Base-by-base conservation (phyloP, 2,329 filamentous ascomycete species). In the Pseudopithomyces maydicus region DNA sequence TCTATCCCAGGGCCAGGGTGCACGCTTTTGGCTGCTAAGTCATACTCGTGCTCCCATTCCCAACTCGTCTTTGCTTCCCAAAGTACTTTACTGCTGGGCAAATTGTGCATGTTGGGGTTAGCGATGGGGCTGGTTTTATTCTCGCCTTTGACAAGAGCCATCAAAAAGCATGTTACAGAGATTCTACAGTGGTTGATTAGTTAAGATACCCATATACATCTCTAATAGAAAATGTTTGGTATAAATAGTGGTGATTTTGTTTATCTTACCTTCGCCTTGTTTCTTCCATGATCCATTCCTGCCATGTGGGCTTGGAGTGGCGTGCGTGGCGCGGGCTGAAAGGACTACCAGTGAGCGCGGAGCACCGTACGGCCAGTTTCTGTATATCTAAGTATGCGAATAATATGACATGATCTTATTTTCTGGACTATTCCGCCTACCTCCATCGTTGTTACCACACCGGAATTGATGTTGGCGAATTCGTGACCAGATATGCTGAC, bases 221-320 rank as follows among this genome's bases (percentile, higher is more conserved):
- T 8, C 26, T 29, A 8, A 8, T 8, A 29, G 26, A 8, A 29
- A 5, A 29, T 8, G 4, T 8, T 29, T 29, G 26, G n/a, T n/a
- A n/a, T n/a, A 29, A 29, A 29, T 29, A 29, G 8, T 29, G 26
- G 8, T 29, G 5, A 29, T 5, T 29, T 5, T 4, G 8, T 8
- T 29, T 4, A 29, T 29, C 38, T 17, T 52, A 52, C 43, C 52
- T 48, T 32, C 52, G 33, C 6, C 44, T 33, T 29, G 52, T 48
- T 35, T 54, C 52, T 14, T 54, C 52, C 33, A 23, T 48, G 6
- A 54, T 54, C 52, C 52, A 54, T 14, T 54, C 52, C 14, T 54
- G 35, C 52, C 52, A 54, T 2, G 33, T 54, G n/a, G 52, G 52
- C 20, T 20, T 33, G 2, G 35, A 19, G 11, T 1, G 15, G 17